Evolutionary conservation across 2,329 filamentous ascomycete species (phyloP).

Genomic region (Exophiala lecanii-corni): DNA sequence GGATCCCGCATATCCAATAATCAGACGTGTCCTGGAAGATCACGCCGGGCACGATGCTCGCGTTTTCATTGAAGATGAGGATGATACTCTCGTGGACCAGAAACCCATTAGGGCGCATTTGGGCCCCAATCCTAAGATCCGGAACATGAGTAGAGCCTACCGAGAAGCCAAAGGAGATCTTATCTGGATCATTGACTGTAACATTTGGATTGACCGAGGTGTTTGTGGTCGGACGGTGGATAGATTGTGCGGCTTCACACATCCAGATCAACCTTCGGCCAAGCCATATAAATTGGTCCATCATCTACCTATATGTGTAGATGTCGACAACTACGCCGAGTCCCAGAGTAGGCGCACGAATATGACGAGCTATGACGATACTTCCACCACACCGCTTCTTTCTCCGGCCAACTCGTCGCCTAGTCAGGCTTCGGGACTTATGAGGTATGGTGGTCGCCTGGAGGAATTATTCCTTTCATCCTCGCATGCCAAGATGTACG

Average conservation of each 20-base stretch:
- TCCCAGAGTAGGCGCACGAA: slow-evolving; percentile 9
- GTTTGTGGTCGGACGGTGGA: slow-evolving; percentile 87
- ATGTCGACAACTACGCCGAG: slow-evolving; percentile 46
- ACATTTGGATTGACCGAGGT: slow-evolving; percentile 81
- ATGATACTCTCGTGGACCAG: slow-evolving; percentile 51
- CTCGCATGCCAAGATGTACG: slow-evolving; percentile 94
- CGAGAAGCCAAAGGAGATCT: slow-evolving; percentile 81
- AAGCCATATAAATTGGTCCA: slow-evolving; percentile 86
- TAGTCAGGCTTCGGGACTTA: neutral
- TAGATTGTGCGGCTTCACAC: slow-evolving; percentile 65
- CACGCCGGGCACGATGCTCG: slow-evolving; percentile 67
- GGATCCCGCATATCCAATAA: slow-evolving; percentile 72
- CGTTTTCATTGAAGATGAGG: slow-evolving; percentile 76
- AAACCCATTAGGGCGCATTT: slow-evolving; percentile 50
- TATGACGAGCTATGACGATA: slow-evolving; percentile 12
- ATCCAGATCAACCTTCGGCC: slow-evolving; percentile 40
- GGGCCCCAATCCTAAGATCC: slow-evolving; percentile 96
- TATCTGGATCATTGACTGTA: slow-evolving; percentile 94
- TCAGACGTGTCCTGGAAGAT: slow-evolving; percentile 67
- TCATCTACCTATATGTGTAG: slow-evolving; percentile 84
- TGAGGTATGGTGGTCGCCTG: slow-evolving; percentile 63
- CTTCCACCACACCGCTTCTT: slow-evolving; percentile 1
- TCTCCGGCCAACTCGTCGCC: neutral
- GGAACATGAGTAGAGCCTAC: slow-evolving; percentile 92
- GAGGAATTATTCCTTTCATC: slow-evolving; percentile 95